These are phyloP conservation scores for Penicillium sclerotiorum DNA, from an alignment of 2,329 filamentous ascomycete genomes.

Conservation along the genomic window DNA sequence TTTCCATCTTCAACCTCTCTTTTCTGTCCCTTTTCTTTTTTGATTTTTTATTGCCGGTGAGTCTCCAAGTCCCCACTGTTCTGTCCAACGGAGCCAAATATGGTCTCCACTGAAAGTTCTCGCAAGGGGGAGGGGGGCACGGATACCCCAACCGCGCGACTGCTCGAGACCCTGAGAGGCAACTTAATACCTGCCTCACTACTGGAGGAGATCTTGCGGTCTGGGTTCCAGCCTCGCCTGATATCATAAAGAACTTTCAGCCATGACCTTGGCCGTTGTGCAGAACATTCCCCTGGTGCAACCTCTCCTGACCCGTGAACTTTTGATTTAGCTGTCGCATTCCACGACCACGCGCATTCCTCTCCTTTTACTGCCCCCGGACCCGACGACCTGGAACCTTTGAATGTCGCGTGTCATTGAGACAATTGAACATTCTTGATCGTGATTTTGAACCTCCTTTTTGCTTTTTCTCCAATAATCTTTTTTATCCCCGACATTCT, in stretches of 20 bases:
- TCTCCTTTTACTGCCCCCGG: constrained; percentile 16
- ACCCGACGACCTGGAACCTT: constrained; percentile 14
- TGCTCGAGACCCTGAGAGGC: constrained; percentile 8
- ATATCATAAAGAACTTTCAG: too few species aligned
- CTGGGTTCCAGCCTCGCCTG: constrained; percentile 8
- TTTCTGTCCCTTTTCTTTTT: constrained; percentile 6
- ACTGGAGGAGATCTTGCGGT: background rate
- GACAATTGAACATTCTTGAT: constrained; percentile 28
- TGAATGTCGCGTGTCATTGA: constrained; percentile 33
- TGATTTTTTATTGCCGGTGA: constrained; percentile 15
- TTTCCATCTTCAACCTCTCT: background rate
- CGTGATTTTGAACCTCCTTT: constrained; percentile 11
- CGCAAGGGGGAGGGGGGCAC: constrained; percentile 27
- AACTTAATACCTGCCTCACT: background rate
- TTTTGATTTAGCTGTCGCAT: constrained; percentile 24
- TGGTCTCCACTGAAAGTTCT: constrained; percentile 32
- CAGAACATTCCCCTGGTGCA: background rate
- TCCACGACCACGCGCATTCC: constrained; percentile 26
- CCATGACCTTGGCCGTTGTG: constrained; percentile 2
- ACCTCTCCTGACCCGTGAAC: constrained; percentile 10
- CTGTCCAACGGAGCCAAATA: constrained; percentile 28
- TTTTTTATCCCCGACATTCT: constrained; percentile 14
- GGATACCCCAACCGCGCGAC: constrained; percentile 16
- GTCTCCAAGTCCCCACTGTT: constrained; percentile 35
- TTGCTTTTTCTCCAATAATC: constrained; percentile 14